Conservation (phyloP, 129 eudicot species). For the Rutidosis leptorrhynchoides region DNA sequence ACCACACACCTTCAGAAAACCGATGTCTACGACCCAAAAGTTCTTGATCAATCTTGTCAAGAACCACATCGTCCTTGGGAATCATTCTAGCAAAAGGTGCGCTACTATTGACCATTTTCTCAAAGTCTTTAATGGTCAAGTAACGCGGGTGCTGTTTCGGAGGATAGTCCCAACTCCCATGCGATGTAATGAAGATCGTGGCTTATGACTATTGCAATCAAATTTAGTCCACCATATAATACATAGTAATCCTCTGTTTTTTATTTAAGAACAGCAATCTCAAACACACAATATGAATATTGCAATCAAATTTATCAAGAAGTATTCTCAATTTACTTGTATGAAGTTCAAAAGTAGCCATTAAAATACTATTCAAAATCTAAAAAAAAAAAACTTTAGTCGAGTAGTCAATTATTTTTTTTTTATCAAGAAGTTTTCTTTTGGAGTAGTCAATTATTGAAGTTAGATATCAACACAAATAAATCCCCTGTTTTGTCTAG, state of each 20-base stretch:
- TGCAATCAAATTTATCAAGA: too few relatives aligned
- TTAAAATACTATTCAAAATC: not conserved
- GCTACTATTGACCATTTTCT: constrained; percentile 86
- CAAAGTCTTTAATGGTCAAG: constrained; percentile 64
- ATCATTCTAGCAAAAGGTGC: constrained; percentile 88
- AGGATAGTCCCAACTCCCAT: constrained; percentile 94
- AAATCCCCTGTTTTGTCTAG: not conserved
- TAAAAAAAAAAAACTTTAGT: too few relatives aligned
- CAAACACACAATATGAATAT: too few relatives aligned
- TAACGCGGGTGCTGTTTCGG: constrained; percentile 93
- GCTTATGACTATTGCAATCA: too few relatives aligned
- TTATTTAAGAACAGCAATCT: too few relatives aligned
- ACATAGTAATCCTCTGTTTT: too few relatives aligned
- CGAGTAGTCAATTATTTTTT: too few relatives aligned
- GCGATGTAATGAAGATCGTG: constrained; percentile 98
- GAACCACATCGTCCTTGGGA: constrained; percentile 74
- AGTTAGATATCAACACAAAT: not conserved
- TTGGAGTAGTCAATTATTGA: too few relatives aligned
- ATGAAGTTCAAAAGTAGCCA: too few relatives aligned
- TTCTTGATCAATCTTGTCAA: constrained; percentile 84
- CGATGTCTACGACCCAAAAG: constrained; percentile 62
- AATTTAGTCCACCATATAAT: too few relatives aligned
- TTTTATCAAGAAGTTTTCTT: too few relatives aligned
- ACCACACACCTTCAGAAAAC: constrained; percentile 88
- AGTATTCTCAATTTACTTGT: too few relatives aligned